Evolutionary conservation across 2,329 filamentous ascomycete genomes (phyloP), one percentile per base, ranked within the genome.

Genomic region (Cryphonectria parasitica): DNA sequence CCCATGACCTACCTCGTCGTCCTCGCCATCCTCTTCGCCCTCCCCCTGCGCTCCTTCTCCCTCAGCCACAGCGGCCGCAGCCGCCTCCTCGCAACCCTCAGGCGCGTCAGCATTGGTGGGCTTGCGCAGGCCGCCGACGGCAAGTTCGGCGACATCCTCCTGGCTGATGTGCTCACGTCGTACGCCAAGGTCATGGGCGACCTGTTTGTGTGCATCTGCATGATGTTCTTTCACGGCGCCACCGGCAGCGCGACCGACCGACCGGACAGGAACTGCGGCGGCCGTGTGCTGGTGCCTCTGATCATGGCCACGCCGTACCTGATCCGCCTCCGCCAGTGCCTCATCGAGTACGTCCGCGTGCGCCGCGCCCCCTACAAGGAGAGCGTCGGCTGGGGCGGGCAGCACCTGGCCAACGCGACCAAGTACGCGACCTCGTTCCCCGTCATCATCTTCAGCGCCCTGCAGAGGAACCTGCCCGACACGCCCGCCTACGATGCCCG

Each of bases 381-480:
- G 74, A 81, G 85, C 0, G 82, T 83, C 4, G 92, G 91, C 43
- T 94, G 91, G 90, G 94, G 92, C 41, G 92, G 92, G 6, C 92
- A 95, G 79, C 94, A 98, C 80, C 84, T 98, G 41, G 94, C 94
- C 79, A 99, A 99, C 85, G 95, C 95, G 13, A 83, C 94, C 76
- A 99, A 99, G 82, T 99, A 99, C 81, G 88, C 92, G n/a, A 94
- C 90, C 13, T 94, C 95, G 0, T 97, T 98, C 77, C 96, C 96
- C 3, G 95, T 98, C 68, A 92, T 98, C 75, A 85, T 95, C 58
- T 85, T 97, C 67, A 91, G 89, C 71, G 90, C 94, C 1, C 80
- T 96, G 77, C 90, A 94, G 82, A 87, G 92, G 72, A 89, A 79
- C 83, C 86, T 80, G 79, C 87, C 78, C 45, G 76, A 79, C 56